Percentiles rank a stretch among this genome's conserved stretches.
Conservation (phyloP, 768 basidiomycete genomes). For the Leccinum longicurvipes region DNA sequence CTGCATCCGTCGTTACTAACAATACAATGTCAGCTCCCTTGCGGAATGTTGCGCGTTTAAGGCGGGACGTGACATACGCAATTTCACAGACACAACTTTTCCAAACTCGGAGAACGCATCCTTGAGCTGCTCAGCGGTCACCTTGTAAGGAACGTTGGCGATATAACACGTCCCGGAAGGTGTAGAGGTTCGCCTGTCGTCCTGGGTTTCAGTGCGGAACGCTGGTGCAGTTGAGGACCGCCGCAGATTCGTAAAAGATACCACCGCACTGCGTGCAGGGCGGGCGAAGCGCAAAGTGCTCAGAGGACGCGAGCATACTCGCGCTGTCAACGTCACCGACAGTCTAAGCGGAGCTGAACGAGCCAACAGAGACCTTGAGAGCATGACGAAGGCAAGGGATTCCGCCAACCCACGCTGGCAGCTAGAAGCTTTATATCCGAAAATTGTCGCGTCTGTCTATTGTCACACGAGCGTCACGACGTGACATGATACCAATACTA, state of each 20-base stretch:
- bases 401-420: no score
- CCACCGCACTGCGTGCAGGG: background rate
- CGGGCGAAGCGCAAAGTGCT: conserved; percentile 6
- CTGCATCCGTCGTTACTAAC: conserved; percentile 29
- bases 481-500: conserved; percentile 6
- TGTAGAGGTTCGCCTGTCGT: background rate
- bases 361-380: conserved; percentile 21
- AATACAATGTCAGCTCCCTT: background rate
- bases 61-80: conserved; percentile 36
- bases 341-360: conserved; percentile 10
- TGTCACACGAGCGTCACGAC: conserved; percentile 23
- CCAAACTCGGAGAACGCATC: conserved; percentile 46
- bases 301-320: conserved; percentile 13
- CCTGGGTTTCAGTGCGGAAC: conserved; percentile 1
- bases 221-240: conserved; percentile 18
- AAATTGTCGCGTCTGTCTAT: conserved; percentile 12
- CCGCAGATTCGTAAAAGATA: conserved; percentile 9
- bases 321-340: conserved; percentile 7
- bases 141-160: conserved; percentile 52
- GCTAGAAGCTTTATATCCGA: no score
- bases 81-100: conserved; percentile 31
- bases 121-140: conserved; percentile 39
- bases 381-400: conserved; percentile 17
- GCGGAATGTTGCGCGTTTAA: background rate
- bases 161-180: conserved; percentile 43